Evolutionary conservation across 140 eudicot genomes (phyloP), one percentile per base, ranked within the genome.

Genomic region (Cichorium intybus): DNA sequence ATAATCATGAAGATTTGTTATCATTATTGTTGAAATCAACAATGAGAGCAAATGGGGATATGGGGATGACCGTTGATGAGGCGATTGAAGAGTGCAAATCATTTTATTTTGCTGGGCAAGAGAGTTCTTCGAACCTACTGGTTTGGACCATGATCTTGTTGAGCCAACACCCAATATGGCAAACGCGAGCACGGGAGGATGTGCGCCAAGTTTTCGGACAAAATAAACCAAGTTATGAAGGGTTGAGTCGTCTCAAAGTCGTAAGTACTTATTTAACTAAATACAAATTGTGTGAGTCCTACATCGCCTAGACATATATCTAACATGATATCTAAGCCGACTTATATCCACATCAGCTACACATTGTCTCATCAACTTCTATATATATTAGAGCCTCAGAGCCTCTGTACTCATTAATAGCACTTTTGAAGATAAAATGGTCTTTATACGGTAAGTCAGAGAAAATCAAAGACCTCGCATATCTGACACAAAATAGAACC

Each of bases 71-170:
- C 14, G 65, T 56, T 1, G 80, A 75, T 1, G 96, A 85, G 48
- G 79, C 73, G 4, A 77, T 88, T 41, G 84, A 56, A 37, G 95
- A 89, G 47, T 89, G 95, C 65, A 89, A 89, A 76, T 35, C 82
- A 17, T 86, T 89, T 51, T 89, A 86, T 76, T 76, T 83, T 20
- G 95, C 95, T 0, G 95, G 97, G 14, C 90, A 84, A 62, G 97
- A 89, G 41, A 86, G 82, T 37, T 81, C 97, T 0, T 79, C 95
- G 0, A 70, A 70, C 70, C 77, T 83, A 46, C 67, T 89, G 39
- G 79, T 62, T 4, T 86, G 97, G 97, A 79, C 89, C 29, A 68
- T 79, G 81, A 71, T 79, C 7, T 15, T 77, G 72, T 68, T 86
- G 52, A 79, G 87, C 79, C 75, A 56, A 56, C 79, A 89, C 66